phyloP scores from a whole-genome alignment of 2,329 filamentous ascomycete species.

The Clonostachys chloroleuca region DNA sequence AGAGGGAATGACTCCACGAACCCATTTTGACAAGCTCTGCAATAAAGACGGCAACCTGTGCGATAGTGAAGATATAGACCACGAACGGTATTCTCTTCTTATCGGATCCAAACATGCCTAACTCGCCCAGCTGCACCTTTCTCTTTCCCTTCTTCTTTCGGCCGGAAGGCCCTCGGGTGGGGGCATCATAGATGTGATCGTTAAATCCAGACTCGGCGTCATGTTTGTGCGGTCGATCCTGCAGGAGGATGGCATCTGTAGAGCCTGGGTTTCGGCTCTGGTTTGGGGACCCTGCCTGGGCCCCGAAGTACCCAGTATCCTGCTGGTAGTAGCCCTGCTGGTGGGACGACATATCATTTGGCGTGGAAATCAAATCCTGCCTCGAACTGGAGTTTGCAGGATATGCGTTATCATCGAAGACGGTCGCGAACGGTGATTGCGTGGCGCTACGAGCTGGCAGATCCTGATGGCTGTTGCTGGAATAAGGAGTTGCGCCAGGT shows the following conservation, averaged over 20 bases:
- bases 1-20: slow-evolving; percentile 31
- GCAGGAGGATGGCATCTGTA: slow-evolving; percentile 53
- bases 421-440: slow-evolving; percentile 56
- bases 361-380: too few species aligned
- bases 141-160: slow-evolving; percentile 28
- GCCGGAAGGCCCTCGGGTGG: slow-evolving; percentile 19
- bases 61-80: slow-evolving; percentile 71
- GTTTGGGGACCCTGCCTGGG: slow-evolving; percentile 4
- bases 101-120: slow-evolving; percentile 54
- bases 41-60: slow-evolving; percentile 83
- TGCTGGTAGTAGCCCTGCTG: slow-evolving; percentile 31
- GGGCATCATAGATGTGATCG: slow-evolving; percentile 60
- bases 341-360: slow-evolving; percentile 26
- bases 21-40: slow-evolving; percentile 82
- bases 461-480: slow-evolving; percentile 15
- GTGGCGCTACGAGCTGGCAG: slow-evolving; percentile 26
- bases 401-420: slow-evolving; percentile 66
- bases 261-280: slow-evolving; percentile 22
- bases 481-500: slow-evolving; percentile 7
- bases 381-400: slow-evolving; percentile 40
- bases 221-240: slow-evolving; percentile 37
- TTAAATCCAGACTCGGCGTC: slow-evolving; percentile 17
- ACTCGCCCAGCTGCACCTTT: slow-evolving; percentile 50
- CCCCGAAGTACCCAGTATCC: slow-evolving; percentile 55
- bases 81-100: slow-evolving; percentile 68